Evolutionary conservation across 140 eudicot genomes (phyloP).

Genomic region (Senecio squalidus): DNA sequence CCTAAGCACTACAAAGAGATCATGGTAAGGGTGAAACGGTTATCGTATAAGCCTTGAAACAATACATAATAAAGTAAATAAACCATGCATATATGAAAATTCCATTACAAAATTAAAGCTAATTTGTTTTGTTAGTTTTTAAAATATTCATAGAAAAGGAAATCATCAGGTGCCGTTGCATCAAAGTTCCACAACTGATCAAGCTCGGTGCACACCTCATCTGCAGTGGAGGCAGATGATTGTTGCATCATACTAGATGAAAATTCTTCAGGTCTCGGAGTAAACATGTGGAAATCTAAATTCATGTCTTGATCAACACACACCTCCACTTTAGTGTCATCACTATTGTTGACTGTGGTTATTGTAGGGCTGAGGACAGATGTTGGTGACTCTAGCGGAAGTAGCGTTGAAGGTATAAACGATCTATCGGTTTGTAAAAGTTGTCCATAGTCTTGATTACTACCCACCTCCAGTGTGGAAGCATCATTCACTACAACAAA

Average conservation of each 20-base stretch:
- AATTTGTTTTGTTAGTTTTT: neutral
- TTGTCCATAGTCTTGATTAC: neutral
- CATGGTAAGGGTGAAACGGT: too few species aligned
- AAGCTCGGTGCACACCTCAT: constrained; percentile 18
- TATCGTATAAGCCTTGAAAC: neutral
- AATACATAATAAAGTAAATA: neutral
- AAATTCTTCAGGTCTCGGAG: neutral
- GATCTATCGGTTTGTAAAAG: neutral
- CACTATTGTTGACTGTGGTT: neutral
- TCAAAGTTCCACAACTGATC: constrained; percentile 25
- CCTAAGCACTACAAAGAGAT: too few species aligned
- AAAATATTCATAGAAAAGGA: constrained; percentile 3
- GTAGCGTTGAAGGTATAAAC: neutral
- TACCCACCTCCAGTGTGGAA: neutral
- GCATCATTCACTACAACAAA: neutral
- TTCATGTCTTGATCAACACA: neutral
- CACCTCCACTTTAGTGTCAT: constrained; percentile 7
- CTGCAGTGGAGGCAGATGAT: neutral
- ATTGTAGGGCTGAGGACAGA: neutral
- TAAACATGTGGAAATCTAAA: constrained; percentile 13
- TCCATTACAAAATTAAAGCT: neutral
- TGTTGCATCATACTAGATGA: constrained; percentile 1
- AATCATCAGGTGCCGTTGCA: constrained; percentile 23
- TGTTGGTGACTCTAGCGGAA: neutral
- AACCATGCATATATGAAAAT: constrained; percentile 10